Base-by-base conservation (phyloP, 2,329 filamentous ascomycete species). In the Fusarium sp. region DNA sequence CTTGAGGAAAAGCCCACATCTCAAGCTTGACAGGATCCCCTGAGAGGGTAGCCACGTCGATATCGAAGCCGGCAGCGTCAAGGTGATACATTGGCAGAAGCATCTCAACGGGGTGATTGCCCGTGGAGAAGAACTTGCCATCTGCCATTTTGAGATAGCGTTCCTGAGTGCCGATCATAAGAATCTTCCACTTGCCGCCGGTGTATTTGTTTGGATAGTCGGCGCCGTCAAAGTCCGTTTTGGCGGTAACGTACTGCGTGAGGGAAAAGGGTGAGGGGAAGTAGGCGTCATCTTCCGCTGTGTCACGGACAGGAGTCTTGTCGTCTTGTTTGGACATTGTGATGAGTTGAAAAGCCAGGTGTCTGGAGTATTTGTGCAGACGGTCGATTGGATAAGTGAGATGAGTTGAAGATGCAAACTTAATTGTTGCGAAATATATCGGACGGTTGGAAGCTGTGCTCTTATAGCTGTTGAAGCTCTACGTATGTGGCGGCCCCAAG, bases 101-200 rank as follows among this genome's bases (percentile, higher is more conserved):
- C 60, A 61, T 61, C 26, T 63, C 60, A 16, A 63, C 60, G 2
- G 55, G 60, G 13, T 63, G 60, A 18, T 63, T 63, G 0, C 60
- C 60, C 2, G 60, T 63, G 4, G 60, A 63, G 20, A 63, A 63
- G 20, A 63, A 48, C 28, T 63, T 63, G n/a, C 60, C 60, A 3
- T 63, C 60, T 35, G 60, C 60, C 60, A 63, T 63, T 2, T 61
- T 63, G 16, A 63, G 60, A 11, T 63, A 63, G 1, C 60, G 60
- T 30, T 63, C 60, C 22, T 63, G 60, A 1, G 60, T 63, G 5
- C 55, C 41, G 4, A 63, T 63, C 41, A 63, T 39, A 12, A 63
- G 60, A 13, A 63, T 33, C 10, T 63, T 63, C 60, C 60, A 63
- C 8, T 63, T 63, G 13, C 35, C 60, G 20, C 42, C 55, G 7